A percentile compares a stretch with the other conserved stretches of the same genome.
These are phyloP conservation scores for Sphagnum magellanicum DNA, from an alignment of 228 moss, liverwort and hornwort species.

Conservation along the genomic window DNA sequence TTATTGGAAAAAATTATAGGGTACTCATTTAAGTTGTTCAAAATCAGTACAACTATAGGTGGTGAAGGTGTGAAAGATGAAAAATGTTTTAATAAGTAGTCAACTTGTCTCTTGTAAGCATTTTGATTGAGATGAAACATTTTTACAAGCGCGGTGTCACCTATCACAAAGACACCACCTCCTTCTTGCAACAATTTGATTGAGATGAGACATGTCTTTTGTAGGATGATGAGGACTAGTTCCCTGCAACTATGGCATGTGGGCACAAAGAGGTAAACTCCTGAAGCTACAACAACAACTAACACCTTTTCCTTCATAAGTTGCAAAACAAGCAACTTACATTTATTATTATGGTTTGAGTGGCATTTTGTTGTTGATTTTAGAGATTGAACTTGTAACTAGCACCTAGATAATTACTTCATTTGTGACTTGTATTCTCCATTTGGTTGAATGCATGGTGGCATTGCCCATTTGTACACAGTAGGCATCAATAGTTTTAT, in stretches of 20 bases:
- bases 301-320: constrained; percentile 12
- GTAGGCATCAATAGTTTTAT: too few relatives aligned
- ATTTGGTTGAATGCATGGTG: too few relatives aligned
- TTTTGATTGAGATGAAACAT: constrained; percentile 42
- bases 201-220: constrained; percentile 54
- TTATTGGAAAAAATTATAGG: too few relatives aligned
- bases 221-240: constrained; percentile 89
- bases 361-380: not conserved
- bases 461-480: too few relatives aligned
- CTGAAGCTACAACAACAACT: constrained; percentile 24
- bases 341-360: constrained; percentile 37
- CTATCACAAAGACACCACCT: constrained; percentile 24
- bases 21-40: too few relatives aligned
- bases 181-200: constrained; percentile 52
- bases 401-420: not conserved
- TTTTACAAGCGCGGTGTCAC: constrained; percentile 34
- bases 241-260: constrained; percentile 49
- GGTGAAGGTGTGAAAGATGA: constrained; percentile 11
- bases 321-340: constrained; percentile 15
- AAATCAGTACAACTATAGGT: too few relatives aligned
- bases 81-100: constrained; percentile 50
- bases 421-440: too few relatives aligned
- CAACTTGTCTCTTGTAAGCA: constrained; percentile 44
- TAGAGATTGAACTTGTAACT: not conserved
- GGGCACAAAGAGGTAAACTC: constrained; percentile 72